These are phyloP conservation scores for Botryotinia globosa DNA, from an alignment of 2,329 filamentous ascomycete genomes.

Conservation along the genomic window DNA sequence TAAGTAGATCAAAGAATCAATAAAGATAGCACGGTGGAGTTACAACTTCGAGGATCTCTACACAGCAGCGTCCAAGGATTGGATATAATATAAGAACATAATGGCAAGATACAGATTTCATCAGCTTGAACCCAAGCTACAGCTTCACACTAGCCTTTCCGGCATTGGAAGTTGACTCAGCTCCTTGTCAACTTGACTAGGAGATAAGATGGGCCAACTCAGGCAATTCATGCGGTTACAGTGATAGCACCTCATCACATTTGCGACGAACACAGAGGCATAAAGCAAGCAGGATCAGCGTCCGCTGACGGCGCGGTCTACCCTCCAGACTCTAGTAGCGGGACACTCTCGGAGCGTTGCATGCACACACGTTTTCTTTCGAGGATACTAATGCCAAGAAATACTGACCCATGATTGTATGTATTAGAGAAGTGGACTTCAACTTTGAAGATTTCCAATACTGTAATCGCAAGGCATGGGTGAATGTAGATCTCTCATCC, in stretches of 20 bases:
- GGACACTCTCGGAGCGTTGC: neutral
- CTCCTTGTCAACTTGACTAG: neutral
- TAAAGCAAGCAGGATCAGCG: neutral
- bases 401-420: neutral
- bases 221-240: neutral
- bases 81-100: neutral
- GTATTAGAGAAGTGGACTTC: neutral
- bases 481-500: neutral
- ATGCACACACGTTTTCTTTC: neutral
- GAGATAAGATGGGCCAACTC: neutral
- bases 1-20: neutral
- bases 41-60: neutral
- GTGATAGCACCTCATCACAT: neutral
- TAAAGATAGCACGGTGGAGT: neutral
- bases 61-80: neutral
- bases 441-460: neutral
- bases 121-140: neutral
- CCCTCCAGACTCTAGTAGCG: neutral
- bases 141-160: neutral
- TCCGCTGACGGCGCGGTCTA: neutral
- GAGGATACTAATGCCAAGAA: neutral
- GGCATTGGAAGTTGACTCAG: neutral
- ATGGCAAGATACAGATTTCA: neutral
- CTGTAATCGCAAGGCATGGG: neutral
- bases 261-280: neutral